Evolutionary conservation across 306 rosid species (phyloP), one percentile per base, ranked within the genome.

Genomic region (Carpinus fangiana): DNA sequence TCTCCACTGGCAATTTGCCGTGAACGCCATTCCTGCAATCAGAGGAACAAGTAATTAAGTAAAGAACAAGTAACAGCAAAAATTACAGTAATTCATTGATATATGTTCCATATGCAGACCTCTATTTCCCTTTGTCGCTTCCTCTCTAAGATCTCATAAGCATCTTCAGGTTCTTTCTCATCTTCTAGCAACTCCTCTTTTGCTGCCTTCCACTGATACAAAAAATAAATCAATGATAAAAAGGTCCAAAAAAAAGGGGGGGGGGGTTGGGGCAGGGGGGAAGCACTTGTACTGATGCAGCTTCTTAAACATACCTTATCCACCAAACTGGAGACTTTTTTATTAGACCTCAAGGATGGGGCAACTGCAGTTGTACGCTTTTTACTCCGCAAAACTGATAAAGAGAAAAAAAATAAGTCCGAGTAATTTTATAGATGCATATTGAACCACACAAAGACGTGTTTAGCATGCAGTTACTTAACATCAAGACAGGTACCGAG

Each of bases 181-280:
- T 92, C 98, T 83, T 91, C 98, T 70, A 85, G 96, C 82, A 93
- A 66, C 82, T 96, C 98, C 86, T 96, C 99, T 86, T 96, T 96
- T 20, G 99, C 99, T 76, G 98, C 99, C 80, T 90, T 96, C 99
- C 99, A 93, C 99, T 93, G 76, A 60, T 72, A 77, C 56, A 85
- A 74, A 56, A 55, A 75, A 78, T 48, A 48, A 72, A 73, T 72
- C 16, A 46, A 73, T 72, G 55, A 73, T 66, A 61, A 54, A 59
- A 13, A 18, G 72, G 16, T 74, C 11, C 23, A 36, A 62, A 45
- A 53, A 1, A 26, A 23, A 23, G 26, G 26, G 26, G 26, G 26
- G 26, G 26, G 26, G 14, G 51, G 2, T n/a, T n/a, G 12, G 14
- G 7, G 17, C 36, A 36, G 7, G 6, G 31, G 11, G 34, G 16